phyloP scores from a whole-genome alignment of 2,329 filamentous ascomycete genomes.

The Colletotrichum aenigma region DNA sequence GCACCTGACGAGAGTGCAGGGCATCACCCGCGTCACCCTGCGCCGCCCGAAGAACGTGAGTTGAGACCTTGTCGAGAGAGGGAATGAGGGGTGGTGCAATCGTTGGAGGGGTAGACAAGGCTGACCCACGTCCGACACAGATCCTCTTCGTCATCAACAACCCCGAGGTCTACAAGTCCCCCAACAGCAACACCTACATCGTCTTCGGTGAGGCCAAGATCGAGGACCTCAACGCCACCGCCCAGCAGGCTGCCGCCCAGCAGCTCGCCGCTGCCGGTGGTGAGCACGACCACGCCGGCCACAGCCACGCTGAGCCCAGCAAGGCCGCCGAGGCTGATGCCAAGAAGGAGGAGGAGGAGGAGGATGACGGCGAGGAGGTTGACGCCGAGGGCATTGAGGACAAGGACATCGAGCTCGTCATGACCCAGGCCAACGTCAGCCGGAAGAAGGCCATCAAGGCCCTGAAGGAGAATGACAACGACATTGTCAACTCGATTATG shows the following conservation, averaged over 20 bases:
- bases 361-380: conserved; percentile 94
- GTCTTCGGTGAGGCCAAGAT: conserved; percentile 99
- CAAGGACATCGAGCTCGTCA: conserved; percentile 99
- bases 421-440: conserved; percentile 96
- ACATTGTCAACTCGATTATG: conserved; percentile 99
- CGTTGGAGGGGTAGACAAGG: conserved; percentile 3
- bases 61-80: conserved; percentile 31
- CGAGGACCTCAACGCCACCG: conserved; percentile 98
- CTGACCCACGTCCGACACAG: conserved; percentile 50
- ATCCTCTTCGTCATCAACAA: conserved; percentile 99
- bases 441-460: conserved; percentile 99
- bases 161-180: conserved; percentile 99
- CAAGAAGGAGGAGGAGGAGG: conserved; percentile 80
- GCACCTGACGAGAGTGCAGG: conserved; percentile 92
- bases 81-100: not conserved
- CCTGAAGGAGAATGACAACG: conserved; percentile 98
- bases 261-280: conserved; percentile 81
- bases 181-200: conserved; percentile 99
- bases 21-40: conserved; percentile 97
- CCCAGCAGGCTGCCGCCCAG: conserved; percentile 93
- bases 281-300: conserved; percentile 69
- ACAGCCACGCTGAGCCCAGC: conserved; percentile 73
- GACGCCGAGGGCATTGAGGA: conserved; percentile 94
- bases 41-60: conserved; percentile 98
- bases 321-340: conserved; percentile 67